Evolutionary conservation across 257 asterid genomes (phyloP).

Genomic region (Hygrophila difformis): DNA sequence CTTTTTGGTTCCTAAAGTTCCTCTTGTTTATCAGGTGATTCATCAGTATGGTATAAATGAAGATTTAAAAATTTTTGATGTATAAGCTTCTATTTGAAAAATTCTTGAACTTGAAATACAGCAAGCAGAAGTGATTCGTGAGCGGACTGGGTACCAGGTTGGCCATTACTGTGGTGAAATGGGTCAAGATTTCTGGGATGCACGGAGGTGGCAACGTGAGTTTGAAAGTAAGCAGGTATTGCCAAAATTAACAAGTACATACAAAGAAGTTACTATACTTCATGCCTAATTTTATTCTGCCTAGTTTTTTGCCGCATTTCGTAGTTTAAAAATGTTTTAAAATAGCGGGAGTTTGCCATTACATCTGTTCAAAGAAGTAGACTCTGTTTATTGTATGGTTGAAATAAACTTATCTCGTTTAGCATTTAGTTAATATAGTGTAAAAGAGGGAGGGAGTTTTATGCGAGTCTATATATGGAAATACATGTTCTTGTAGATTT

Average conservation of each 20-base stretch:
- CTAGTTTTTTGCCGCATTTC: too few species aligned
- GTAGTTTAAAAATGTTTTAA: conserved; percentile 1
- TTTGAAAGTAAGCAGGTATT: conserved; percentile 90
- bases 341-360: conserved; percentile 4
- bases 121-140: conserved; percentile 99
- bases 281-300: background rate
- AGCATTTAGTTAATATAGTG: background rate
- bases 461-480: background rate
- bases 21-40: conserved; percentile 93
- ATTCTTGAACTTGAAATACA: conserved; percentile 25
- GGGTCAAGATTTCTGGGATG: conserved; percentile 99
- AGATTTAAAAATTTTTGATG: too few species aligned
- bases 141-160: conserved; percentile 79
- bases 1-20: conserved; percentile 97
- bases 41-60: too few species aligned
- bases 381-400: background rate
- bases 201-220: conserved; percentile 97
- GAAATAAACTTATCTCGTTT: background rate
- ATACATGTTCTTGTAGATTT: background rate
- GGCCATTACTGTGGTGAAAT: conserved; percentile 99
- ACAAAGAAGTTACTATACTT: too few species aligned
- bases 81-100: conserved; percentile 13
- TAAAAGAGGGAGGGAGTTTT: background rate
- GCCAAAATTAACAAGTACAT: background rate
- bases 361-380: background rate